Base-by-base conservation (phyloP, 108 stramenopile genomes). In the Nitzschia putrida region DNA sequence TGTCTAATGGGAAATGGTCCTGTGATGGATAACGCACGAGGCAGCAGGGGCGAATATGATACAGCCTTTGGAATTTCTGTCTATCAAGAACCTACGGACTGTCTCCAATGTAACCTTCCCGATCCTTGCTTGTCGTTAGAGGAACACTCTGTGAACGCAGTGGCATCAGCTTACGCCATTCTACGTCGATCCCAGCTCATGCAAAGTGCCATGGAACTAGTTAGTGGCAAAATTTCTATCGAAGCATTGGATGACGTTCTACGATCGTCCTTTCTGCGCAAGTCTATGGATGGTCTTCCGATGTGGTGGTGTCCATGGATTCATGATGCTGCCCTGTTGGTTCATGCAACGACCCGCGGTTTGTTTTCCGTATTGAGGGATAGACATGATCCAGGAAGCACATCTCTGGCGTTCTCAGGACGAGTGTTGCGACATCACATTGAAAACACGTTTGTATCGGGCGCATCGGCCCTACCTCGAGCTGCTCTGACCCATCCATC, bases 221-320 rank as follows among this genome's bases (percentile, higher is more conserved):
- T 75, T 4, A 78, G 80, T 64, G 78, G 81, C 22, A 50, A 75
- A 14, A 41, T 68, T 24, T 54, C 41, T 1, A 5, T 57, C 2
- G 68, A 72, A 13, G 42, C 60, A 6, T 13, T 77, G 29, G 57
- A 68, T 7, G 58, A 40, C 23, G 39, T 74, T 16, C 24, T 70
- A 14, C 44, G 49, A 41, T 71, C 75, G 2, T 60, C 79, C 9
- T 41, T 72, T 52, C 61, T 87, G 71, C 64, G 76, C 51, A 65
- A 72, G 39, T 76, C 76, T 21, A 80, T 87, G 73, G 53, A 71
- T 12, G 92, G 82, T 25, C 69, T 93, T 11, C 92, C 92, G 14
- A 71, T 88, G 20, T 93, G 92, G 92, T 93, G 92, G 92, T 86
- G 88, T 59, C 92, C 92, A 22, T 84, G 80, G 85, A 81, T 90